phyloP scores from a whole-genome alignment of 164 flowering plant genomes.

The Vitis riparia region DNA sequence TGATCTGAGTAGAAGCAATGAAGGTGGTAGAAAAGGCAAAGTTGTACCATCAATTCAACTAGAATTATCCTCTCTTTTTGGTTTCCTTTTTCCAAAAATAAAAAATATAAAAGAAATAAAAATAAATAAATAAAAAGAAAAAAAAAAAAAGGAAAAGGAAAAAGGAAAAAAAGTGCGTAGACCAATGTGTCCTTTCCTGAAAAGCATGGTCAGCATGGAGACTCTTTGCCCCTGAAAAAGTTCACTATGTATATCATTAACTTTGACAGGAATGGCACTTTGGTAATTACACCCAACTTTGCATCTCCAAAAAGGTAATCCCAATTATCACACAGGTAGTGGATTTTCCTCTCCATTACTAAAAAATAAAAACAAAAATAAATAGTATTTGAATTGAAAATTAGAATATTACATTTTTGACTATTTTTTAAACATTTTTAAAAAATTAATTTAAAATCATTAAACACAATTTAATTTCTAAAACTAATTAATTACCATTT shows the following conservation, averaged over 20 bases:
- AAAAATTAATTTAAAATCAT: too few species aligned
- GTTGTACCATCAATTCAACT: not conserved
- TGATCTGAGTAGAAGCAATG: too few species aligned
- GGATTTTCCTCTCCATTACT: too few species aligned
- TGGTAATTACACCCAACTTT: not conserved
- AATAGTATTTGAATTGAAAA: too few species aligned
- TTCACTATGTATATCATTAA: not conserved
- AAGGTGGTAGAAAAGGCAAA: too few species aligned
- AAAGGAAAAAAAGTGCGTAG: not conserved
- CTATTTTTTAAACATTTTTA: too few species aligned
- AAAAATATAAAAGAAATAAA: not conserved
- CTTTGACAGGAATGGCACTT: constrained; percentile 19
- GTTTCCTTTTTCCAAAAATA: not conserved
- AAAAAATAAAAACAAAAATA: too few species aligned
- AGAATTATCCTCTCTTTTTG: not conserved
- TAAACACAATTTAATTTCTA: too few species aligned
- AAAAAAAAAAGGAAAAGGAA: not conserved
- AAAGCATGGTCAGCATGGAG: constrained; percentile 5
- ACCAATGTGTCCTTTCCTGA: not conserved
- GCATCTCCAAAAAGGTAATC: not conserved
- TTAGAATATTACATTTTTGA: too few species aligned
- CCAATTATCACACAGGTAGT: too few species aligned
- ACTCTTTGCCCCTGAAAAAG: constrained; percentile 6
- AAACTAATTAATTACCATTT: too few species aligned
- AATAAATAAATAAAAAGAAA: too few species aligned